Conservation (phyloP, 306 rosid species). For the Cucumis melo region DNA sequence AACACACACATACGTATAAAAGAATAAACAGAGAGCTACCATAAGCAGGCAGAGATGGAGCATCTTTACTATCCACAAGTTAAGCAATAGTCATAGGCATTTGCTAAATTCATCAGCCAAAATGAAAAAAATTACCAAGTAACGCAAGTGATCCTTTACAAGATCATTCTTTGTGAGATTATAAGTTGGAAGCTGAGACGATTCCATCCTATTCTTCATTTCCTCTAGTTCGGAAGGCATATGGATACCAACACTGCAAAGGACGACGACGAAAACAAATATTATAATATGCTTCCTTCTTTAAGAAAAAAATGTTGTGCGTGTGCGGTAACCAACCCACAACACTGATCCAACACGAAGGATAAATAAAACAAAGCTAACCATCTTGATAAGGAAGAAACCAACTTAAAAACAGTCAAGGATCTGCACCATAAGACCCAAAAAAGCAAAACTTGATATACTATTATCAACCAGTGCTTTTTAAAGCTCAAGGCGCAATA, state of each 20-base stretch:
- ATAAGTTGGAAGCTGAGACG: constrained; percentile 45
- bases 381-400: background rate
- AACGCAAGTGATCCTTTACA: constrained; percentile 86
- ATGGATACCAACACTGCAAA: constrained; percentile 77
- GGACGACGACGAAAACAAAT: background rate
- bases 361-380: background rate
- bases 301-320: background rate
- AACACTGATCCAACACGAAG: background rate
- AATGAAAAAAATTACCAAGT: constrained; percentile 48
- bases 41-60: background rate
- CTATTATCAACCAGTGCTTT: background rate
- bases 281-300: background rate
- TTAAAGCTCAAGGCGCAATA: too few species aligned
- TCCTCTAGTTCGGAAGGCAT: constrained; percentile 49
- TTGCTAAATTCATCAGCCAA: background rate
- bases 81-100: background rate
- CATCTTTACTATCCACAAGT: background rate
- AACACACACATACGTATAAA: too few species aligned
- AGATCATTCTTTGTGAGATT: constrained; percentile 69
- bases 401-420: background rate
- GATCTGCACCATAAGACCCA: background rate
- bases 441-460: background rate
- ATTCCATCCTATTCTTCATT: constrained; percentile 45
- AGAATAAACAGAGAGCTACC: background rate
- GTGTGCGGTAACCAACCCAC: background rate